Evolutionary conservation across 2,329 filamentous ascomycete genomes (phyloP).

Genomic region (Aspergillus versicolor): DNA sequence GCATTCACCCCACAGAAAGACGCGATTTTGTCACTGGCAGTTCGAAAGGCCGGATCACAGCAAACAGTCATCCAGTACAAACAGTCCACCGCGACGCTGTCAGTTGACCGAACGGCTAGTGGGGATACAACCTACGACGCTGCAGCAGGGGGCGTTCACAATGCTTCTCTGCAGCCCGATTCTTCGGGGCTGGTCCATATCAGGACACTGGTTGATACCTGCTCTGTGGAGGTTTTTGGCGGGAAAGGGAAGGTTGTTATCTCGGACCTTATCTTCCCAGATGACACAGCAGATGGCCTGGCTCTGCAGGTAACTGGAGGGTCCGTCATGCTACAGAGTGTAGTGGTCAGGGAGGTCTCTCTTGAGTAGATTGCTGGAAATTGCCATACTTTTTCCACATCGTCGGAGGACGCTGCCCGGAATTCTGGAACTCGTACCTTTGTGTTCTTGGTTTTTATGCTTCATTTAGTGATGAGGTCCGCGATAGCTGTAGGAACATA

Average conservation of each 20-base stretch:
- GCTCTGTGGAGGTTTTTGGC: constrained; percentile 11
- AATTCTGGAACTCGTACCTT: no score
- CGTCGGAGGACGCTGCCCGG: no score
- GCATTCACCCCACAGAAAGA: background rate
- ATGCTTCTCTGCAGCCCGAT: background rate
- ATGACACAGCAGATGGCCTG: background rate
- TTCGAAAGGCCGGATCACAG: constrained; percentile 1
- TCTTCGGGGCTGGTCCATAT: background rate
- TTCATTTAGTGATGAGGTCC: no score
- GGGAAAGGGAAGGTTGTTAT: constrained; percentile 8
- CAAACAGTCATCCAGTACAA: constrained; percentile 5
- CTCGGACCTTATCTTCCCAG: constrained; percentile 9
- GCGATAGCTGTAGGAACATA: no score
- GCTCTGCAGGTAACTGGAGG: constrained; percentile 5
- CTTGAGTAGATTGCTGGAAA: no score
- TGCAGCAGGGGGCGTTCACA: constrained; percentile 6
- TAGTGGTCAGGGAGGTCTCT: no score
- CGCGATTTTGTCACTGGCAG: background rate
- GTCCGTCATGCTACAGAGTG: background rate
- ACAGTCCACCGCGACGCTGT: background rate
- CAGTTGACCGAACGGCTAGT: constrained; percentile 8
- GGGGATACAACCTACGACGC: constrained; percentile 5
- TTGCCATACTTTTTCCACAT: no score
- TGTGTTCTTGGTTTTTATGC: no score
- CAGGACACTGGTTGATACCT: constrained; percentile 6